Evolutionary conservation across 2,329 filamentous ascomycete genomes (phyloP), one percentile per base, ranked within the genome.

Genomic region (Bipolaris victoriae): DNA sequence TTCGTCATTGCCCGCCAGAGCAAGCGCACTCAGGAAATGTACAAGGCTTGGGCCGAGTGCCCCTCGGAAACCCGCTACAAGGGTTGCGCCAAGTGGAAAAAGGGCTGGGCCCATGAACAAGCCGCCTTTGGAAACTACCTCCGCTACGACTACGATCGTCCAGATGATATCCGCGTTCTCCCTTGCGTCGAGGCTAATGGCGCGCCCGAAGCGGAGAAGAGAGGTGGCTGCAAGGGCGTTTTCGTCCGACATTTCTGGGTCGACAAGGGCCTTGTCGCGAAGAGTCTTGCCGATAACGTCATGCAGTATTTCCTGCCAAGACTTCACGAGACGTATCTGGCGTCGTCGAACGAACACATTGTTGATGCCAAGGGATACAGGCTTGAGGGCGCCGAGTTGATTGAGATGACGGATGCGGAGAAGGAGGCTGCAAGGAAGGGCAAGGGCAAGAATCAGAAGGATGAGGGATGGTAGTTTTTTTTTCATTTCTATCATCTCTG

Each of bases 1-100:
- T 80, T 80, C 57, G 69, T 81, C 52, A 76, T 81, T 52, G 77
- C 78, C 1, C 77, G 79, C 55, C 68, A 74, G 55, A 76, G 71
- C 65, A 65, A 70, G 54, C 64, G 72, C 41, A 76, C 75, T 16
- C 72, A 74, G 24, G 73, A 75, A 33, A 75, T 78, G 67, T 73
- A 74, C 66, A 70, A 72, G 50, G 68, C 71, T 3, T 78, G 75
- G 76, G 74, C 68, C 29, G 71, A 75, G 50, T 78, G 75, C 51
- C 75, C 75, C 11, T 69, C 68, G 1, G 74, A 75, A 50, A 68
- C 61, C 3, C 64, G 66, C 13, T 78, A 76, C 64, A 65, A 61
- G 33, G 72, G 70, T 46, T 78, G 76, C 61, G 67, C 67, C 11
- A 58, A 69, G 10, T 77, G 74, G 75, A 75, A 73, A 52, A 52